Conservation (phyloP, 768 basidiomycete genomes). For the Agaricus blazei region DNA sequence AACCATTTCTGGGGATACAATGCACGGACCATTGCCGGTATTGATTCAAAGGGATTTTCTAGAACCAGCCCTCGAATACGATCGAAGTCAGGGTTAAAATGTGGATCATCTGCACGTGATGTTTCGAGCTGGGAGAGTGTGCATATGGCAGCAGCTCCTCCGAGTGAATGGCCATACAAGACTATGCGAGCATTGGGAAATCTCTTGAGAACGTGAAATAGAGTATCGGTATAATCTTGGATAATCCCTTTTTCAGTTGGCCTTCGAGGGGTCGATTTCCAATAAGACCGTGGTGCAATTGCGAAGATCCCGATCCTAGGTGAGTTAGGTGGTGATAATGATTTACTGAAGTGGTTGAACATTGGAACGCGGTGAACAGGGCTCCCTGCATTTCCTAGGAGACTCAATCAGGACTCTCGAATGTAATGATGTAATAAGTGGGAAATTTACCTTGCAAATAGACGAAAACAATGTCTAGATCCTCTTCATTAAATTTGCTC, state of each 20-base stretch:
- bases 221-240: conserved; percentile 32
- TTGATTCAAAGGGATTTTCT: conserved; percentile 46
- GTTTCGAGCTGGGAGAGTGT: conserved; percentile 23
- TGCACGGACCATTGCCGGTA: conserved; percentile 40
- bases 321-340: conserved; percentile 4
- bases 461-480: conserved; percentile 12
- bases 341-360: conserved; percentile 28
- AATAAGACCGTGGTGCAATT: conserved; percentile 44
- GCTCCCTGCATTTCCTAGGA: conserved; percentile 47
- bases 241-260: conserved; percentile 36
- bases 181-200: conserved; percentile 30
- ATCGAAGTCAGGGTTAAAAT: background rate
- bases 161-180: conserved; percentile 46
- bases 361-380: conserved; percentile 40
- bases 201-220: conserved; percentile 23
- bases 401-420: conserved; percentile 9
- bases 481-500: background rate
- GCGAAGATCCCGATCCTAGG: conserved; percentile 26
- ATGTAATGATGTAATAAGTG: background rate
- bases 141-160: conserved; percentile 37
- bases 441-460: conserved; percentile 20
- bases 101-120: background rate
- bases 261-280: conserved; percentile 34
- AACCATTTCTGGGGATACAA: conserved; percentile 44
- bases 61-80: conserved; percentile 33